Percentiles rank a stretch among this genome's conserved stretches.
Conservation (phyloP, 1,284 basidiomycete species). For the Ceratobasidium sp. region DNA sequence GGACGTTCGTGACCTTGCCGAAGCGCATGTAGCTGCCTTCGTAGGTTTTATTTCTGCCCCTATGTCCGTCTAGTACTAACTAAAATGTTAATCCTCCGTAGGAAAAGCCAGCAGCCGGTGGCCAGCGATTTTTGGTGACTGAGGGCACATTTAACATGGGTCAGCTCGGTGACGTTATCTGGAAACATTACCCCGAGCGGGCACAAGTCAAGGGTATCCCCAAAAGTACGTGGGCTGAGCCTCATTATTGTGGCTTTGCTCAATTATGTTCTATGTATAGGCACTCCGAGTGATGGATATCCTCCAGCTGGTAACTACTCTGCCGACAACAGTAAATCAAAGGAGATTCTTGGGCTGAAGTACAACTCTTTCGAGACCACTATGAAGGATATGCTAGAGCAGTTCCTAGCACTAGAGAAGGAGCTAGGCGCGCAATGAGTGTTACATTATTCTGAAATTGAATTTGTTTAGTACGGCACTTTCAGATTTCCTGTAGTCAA, state of each 20-base stretch:
- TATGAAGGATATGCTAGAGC: constrained; percentile 40
- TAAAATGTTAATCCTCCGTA: neutral
- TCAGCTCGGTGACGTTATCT: constrained; percentile 30
- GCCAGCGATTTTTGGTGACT: constrained; percentile 35
- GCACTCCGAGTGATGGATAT: constrained; percentile 34
- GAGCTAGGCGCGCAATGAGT: constrained; percentile 8
- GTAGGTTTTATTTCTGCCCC: neutral
- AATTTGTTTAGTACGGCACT: too few species aligned
- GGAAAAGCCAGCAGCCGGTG: constrained; percentile 35
- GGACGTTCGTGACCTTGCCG: constrained; percentile 40
- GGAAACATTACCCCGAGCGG: constrained; percentile 42
- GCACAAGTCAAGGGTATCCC: constrained; percentile 34
- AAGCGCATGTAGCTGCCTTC: constrained; percentile 21
- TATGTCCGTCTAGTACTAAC: too few species aligned
- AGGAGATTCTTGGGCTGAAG: constrained; percentile 39
- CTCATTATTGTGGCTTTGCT: too few species aligned
- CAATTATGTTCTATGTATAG: neutral
- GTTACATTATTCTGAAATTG: too few species aligned
- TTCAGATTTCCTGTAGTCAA: too few species aligned
- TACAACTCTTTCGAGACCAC: constrained; percentile 41
- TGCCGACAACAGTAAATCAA: constrained; percentile 42
- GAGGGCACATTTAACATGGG: constrained; percentile 39
- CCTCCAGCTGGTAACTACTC: constrained; percentile 25
- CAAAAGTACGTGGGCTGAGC: constrained; percentile 23
- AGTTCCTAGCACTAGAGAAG: constrained; percentile 39